These are phyloP conservation scores for Rhizophora mangle DNA, from an alignment of 345 rosid genomes.

Conservation along the genomic window DNA sequence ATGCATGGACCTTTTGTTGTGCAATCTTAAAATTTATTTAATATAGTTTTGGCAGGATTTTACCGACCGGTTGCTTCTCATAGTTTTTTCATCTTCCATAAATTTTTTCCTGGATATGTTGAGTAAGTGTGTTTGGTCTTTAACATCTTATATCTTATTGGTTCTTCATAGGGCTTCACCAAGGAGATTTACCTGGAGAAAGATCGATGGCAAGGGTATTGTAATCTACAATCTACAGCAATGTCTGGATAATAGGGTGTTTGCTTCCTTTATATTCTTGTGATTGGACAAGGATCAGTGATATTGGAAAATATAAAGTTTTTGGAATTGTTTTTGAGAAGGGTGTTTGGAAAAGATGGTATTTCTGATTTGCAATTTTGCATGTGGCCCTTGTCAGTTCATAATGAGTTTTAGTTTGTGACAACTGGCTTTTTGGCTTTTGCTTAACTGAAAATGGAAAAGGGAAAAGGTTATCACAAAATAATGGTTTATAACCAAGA, in stretches of 20 bases:
- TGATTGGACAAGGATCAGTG: neutral
- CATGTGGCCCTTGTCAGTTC: neutral
- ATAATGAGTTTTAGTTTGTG: too few relatives aligned
- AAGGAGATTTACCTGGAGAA: constrained; percentile 97
- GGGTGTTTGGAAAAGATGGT: neutral
- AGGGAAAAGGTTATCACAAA: neutral
- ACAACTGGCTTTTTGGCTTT: neutral
- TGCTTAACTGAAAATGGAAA: neutral
- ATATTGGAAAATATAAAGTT: neutral
- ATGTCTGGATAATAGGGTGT: neutral
- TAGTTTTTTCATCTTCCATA: neutral
- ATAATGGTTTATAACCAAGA: neutral
- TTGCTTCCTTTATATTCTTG: neutral
- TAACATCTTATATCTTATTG: neutral
- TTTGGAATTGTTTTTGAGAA: neutral
- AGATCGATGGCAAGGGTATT: constrained; percentile 98
- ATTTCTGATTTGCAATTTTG: neutral
- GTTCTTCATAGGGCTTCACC: constrained; percentile 75
- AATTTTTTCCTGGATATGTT: neutral
- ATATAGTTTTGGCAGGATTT: neutral
- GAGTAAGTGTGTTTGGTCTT: neutral
- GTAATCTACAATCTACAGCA: constrained; percentile 12
- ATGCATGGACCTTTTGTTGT: too few relatives aligned
- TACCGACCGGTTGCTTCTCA: neutral
- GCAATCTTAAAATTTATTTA: too few relatives aligned